Conservation (phyloP, 352 stramenopile species). For the Phytophthora brassicae region DNA sequence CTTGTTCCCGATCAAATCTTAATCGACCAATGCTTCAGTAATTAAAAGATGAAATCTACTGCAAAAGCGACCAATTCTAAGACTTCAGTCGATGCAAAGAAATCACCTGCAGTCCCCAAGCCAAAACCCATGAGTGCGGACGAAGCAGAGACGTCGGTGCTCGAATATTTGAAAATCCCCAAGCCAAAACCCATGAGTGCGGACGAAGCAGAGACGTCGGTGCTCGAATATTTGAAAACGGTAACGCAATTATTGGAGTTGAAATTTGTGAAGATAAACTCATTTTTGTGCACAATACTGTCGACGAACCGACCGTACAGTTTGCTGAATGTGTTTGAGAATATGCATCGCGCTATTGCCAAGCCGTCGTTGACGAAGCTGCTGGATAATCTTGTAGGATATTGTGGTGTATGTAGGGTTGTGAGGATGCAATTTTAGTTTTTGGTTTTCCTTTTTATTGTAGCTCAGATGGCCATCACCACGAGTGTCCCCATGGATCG, state of each 20-base stretch:
- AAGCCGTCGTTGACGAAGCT: conserved; percentile 79
- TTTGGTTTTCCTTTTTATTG: too few relatives aligned
- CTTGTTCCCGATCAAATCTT: conserved; percentile 25
- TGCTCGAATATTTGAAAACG: too few relatives aligned
- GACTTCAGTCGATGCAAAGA: conserved; percentile 9
- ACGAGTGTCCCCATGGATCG: too few relatives aligned
- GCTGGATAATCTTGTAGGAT: conserved; percentile 64
- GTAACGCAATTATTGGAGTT: conserved; percentile 16
- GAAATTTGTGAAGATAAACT: too few relatives aligned
- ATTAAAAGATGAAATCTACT: conserved; percentile 20
- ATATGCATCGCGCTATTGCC: conserved; percentile 73
- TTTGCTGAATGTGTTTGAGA: conserved; percentile 86
- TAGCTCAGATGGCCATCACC: too few relatives aligned
- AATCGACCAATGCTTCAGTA: neutral
- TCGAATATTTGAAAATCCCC: too few relatives aligned
- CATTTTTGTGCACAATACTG: too few relatives aligned
- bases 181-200: conserved; percentile 44
- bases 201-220: conserved; percentile 41
- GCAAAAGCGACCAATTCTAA: conserved; percentile 3
- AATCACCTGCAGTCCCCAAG: conserved; percentile 24
- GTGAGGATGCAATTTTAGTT: too few relatives aligned
- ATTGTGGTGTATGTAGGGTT: neutral
- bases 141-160: conserved; percentile 44
- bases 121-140: conserved; percentile 40
- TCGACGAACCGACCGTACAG: conserved; percentile 84